These are phyloP conservation scores for Komagataella kurtzmanii DNA, from an alignment of 805 yeast genomes.

Conservation along the genomic window DNA sequence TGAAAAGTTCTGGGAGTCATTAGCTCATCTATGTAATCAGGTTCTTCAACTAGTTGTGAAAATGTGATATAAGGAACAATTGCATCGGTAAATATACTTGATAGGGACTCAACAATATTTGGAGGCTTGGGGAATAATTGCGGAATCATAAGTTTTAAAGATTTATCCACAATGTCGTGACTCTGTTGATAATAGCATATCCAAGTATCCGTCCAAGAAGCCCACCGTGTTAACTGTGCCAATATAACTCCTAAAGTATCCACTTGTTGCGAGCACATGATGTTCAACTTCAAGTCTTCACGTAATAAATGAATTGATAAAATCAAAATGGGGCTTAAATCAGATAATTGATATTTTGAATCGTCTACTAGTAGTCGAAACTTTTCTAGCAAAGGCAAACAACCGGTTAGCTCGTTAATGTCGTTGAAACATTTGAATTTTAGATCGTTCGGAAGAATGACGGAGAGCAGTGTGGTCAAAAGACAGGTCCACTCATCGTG, in stretches of 20 bases:
- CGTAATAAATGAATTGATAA: slow-evolving; percentile 62
- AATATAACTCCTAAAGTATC: slow-evolving; percentile 36
- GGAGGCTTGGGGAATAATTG: slow-evolving; percentile 47
- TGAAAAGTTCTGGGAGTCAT: slow-evolving; percentile 57
- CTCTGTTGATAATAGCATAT: slow-evolving; percentile 34
- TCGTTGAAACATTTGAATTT: slow-evolving; percentile 6
- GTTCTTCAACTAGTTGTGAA: slow-evolving; percentile 55
- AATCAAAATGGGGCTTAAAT: slow-evolving; percentile 47
- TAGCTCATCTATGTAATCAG: slow-evolving; percentile 38
- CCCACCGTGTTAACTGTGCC: slow-evolving; percentile 48
- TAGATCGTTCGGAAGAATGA: slow-evolving; percentile 31
- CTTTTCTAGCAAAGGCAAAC: background rate
- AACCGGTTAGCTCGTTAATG: slow-evolving; percentile 3
- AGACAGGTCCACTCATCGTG: slow-evolving; percentile 50
- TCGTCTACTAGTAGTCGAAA: slow-evolving; percentile 4
- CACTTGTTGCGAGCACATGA: slow-evolving; percentile 22
- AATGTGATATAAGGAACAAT: slow-evolving; percentile 47
- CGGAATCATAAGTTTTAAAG: slow-evolving; percentile 23
- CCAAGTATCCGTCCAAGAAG: slow-evolving; percentile 71
- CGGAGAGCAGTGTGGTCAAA: slow-evolving; percentile 33
- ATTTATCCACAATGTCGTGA: slow-evolving; percentile 19
- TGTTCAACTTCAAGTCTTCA: slow-evolving; percentile 60
- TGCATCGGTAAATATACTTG: slow-evolving; percentile 32
- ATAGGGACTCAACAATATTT: slow-evolving; percentile 38
- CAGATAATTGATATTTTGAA: slow-evolving; percentile 28